A percentile compares a stretch with the other conserved stretches of the same genome.
These are phyloP conservation scores for Acorus calamus DNA, from an alignment of 106 monocot genomes.

Conservation along the genomic window DNA sequence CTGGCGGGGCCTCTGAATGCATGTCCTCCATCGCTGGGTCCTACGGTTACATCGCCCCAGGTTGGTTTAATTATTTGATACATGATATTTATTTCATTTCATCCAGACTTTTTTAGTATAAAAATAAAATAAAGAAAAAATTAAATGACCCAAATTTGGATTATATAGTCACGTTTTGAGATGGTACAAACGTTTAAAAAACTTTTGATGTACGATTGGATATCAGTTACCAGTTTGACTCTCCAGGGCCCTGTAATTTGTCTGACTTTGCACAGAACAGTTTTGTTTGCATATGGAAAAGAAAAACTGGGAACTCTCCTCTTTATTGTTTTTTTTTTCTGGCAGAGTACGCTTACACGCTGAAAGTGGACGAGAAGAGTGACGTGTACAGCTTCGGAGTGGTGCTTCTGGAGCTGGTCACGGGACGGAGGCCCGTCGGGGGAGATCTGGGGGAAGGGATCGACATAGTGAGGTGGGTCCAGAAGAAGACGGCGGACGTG, in stretches of 20 bases:
- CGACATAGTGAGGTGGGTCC: conserved; percentile 82
- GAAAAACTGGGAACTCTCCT: neutral
- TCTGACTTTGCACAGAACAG: neutral
- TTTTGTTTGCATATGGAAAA: neutral
- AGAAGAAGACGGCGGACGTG: conserved; percentile 45
- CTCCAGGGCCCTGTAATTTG: too few species aligned
- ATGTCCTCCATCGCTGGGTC: conserved; percentile 91
- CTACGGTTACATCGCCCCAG: conserved; percentile 95
- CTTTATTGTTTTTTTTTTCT: neutral
- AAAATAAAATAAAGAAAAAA: too few species aligned
- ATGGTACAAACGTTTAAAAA: too few species aligned
- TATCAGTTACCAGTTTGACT: too few species aligned
- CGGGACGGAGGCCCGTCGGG: conserved; percentile 58
- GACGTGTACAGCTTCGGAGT: conserved; percentile 99
- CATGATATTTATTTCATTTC: too few species aligned
- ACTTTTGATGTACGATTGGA: too few species aligned
- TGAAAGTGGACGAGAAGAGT: conserved; percentile 93
- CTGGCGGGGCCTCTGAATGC: conserved; percentile 63
- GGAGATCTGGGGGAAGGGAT: conserved; percentile 91
- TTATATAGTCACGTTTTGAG: too few species aligned
- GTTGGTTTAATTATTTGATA: conserved; percentile 9
- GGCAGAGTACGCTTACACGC: conserved; percentile 93
- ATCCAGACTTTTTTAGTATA: too few species aligned
- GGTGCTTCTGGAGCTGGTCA: conserved; percentile 87
- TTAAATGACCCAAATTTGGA: too few species aligned